Evolutionary conservation across 2,329 filamentous ascomycete species (phyloP).

Genomic region (Colletotrichum sp.): DNA sequence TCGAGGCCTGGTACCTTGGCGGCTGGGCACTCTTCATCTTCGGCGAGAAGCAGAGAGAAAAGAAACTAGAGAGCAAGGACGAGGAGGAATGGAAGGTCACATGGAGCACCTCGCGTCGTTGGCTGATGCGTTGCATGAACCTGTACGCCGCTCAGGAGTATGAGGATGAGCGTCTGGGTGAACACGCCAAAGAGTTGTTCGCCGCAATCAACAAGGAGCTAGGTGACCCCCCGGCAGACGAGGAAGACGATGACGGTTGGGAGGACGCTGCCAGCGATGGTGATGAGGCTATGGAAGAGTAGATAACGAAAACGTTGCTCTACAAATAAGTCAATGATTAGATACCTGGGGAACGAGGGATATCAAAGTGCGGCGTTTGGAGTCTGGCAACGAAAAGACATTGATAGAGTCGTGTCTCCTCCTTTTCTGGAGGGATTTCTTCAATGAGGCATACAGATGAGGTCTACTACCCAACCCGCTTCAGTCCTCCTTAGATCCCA

Average conservation of each 20-base stretch:
- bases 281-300: conserved; percentile 58
- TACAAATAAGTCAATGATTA: background rate
- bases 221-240: conserved; percentile 61
- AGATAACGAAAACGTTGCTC: background rate
- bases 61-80: conserved; percentile 27
- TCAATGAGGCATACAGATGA: background rate
- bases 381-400: background rate
- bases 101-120: conserved; percentile 78
- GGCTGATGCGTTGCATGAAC: conserved; percentile 81
- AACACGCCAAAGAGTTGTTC: conserved; percentile 77
- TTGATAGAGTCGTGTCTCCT: background rate
- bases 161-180: conserved; percentile 79
- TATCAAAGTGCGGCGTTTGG: conserved; percentile 5
- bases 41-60: conserved; percentile 68
- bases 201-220: conserved; percentile 67
- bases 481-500: background rate
- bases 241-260: conserved; percentile 55
- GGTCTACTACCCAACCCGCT: background rate
- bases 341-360: background rate
- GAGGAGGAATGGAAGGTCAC: conserved; percentile 63
- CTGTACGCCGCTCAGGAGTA: conserved; percentile 83
- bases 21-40: conserved; percentile 90
- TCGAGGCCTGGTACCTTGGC: conserved; percentile 96
- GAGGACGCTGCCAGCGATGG: conserved; percentile 52
- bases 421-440: background rate